A percentile compares a stretch with the other conserved stretches of the same genome.
phyloP scores from a whole-genome alignment of 148 eudicot genomes.

The Rhododendron simsii region DNA sequence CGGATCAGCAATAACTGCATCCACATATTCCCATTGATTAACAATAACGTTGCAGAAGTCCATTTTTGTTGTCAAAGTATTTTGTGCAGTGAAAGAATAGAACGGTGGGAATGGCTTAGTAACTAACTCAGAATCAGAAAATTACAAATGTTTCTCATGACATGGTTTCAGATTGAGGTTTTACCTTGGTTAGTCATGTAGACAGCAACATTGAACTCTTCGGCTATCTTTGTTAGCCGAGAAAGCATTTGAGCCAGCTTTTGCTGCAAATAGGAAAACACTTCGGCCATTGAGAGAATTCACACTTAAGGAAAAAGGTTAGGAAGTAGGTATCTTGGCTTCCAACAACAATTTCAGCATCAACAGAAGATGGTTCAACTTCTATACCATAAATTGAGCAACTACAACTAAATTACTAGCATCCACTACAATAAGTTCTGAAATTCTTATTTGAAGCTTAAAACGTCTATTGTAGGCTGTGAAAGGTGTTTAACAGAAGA shows the following conservation, averaged over 20 bases:
- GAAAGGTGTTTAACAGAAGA: not conserved
- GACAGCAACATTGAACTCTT: conserved; percentile 86
- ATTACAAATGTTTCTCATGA: not conserved
- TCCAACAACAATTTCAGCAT: not conserved
- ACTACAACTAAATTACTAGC: not conserved
- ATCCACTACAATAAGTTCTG: not conserved
- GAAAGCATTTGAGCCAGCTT: conserved; percentile 97
- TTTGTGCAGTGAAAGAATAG: not conserved
- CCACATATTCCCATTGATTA: not conserved
- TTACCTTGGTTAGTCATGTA: conserved; percentile 94
- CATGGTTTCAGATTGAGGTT: not conserved
- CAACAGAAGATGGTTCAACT: not conserved
- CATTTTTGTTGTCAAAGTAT: not conserved
- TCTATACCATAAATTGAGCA: not conserved
- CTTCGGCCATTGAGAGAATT: conserved; percentile 4
- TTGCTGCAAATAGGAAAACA: conserved; percentile 52
- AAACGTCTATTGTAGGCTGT: not conserved
- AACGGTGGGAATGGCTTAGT: not conserved
- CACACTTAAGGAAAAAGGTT: not conserved
- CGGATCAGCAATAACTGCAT: conserved; percentile 92
- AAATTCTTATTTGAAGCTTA: not conserved
- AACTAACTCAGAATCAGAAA: not conserved
- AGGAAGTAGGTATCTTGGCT: not conserved
- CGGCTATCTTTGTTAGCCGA: conserved; percentile 79
- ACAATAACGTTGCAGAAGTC: not conserved